Evolutionary conservation across 306 rosid species (phyloP).

Genomic region (Pachyrhizus erosus): DNA sequence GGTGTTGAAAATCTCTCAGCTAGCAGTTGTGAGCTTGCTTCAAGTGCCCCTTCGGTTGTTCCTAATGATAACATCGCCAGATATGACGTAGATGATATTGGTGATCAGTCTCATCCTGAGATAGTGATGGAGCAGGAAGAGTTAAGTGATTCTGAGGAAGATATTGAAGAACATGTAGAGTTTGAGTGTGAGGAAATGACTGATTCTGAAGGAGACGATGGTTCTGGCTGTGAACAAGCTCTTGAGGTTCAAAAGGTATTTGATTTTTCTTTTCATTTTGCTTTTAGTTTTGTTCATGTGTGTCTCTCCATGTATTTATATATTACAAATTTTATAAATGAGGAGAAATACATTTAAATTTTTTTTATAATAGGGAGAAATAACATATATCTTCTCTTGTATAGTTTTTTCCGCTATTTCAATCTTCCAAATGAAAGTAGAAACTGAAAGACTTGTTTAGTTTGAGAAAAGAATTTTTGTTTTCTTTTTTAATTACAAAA

Average conservation of each 20-base stretch:
- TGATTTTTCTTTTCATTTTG: constrained; percentile 19
- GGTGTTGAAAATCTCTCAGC: constrained; percentile 50
- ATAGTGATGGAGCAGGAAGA: constrained; percentile 98
- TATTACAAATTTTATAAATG: background rate
- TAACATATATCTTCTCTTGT: constrained; percentile 15
- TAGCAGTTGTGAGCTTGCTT: constrained; percentile 46
- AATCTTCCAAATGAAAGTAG: constrained; percentile 18
- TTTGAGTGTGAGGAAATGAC: constrained; percentile 98
- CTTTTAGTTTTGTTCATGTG: background rate
- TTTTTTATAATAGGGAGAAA: constrained; percentile 10
- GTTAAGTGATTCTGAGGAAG: constrained; percentile 91
- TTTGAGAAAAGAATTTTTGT: background rate
- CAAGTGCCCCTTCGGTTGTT: constrained; percentile 48
- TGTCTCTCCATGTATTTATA: background rate
- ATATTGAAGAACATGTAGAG: constrained; percentile 88
- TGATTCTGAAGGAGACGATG: constrained; percentile 96
- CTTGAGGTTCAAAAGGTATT: constrained; percentile 68
- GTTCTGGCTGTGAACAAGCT: constrained; percentile 68
- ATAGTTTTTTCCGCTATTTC: background rate
- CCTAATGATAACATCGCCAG: constrained; percentile 52
- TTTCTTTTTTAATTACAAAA: background rate
- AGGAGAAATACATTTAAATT: constrained; percentile 26
- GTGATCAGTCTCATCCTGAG: constrained; percentile 79
- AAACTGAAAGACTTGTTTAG: background rate
- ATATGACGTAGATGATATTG: constrained; percentile 59